Conservation (phyloP, 495 filamentous ascomycete genomes). For the Penicillium manginii region DNA sequence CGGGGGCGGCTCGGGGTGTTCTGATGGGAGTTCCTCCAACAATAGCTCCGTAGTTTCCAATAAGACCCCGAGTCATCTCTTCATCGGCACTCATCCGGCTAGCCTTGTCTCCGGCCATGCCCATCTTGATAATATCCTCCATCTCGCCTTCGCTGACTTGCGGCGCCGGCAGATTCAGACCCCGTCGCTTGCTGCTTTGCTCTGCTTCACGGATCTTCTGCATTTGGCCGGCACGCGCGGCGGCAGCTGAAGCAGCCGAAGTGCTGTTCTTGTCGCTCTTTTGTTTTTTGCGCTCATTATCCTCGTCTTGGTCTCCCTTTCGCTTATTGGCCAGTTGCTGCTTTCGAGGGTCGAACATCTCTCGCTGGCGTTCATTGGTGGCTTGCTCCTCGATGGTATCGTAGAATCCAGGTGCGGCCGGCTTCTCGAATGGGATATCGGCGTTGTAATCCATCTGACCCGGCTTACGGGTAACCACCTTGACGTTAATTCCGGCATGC, state of each 20-base stretch:
- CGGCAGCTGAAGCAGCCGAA: constrained; percentile 80
- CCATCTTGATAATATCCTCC: constrained; percentile 99
- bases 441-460: constrained; percentile 99
- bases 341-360: constrained; percentile 91
- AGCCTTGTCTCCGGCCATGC: constrained; percentile 90
- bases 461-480: constrained; percentile 87
- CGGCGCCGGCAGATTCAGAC: constrained; percentile 78
- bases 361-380: constrained; percentile 83
- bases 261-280: constrained; percentile 83
- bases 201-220: constrained; percentile 96
- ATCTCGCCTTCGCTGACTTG: constrained; percentile 92
- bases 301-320: constrained; percentile 86
- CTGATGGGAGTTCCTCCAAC: constrained; percentile 85
- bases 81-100: constrained; percentile 72
- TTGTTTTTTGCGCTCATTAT: constrained; percentile 77
- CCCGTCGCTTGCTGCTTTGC: constrained; percentile 87
- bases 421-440: constrained; percentile 96
- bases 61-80: constrained; percentile 83
- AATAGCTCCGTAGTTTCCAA: constrained; percentile 82
- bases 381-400: constrained; percentile 82
- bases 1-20: constrained; percentile 85
- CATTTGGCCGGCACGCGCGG: constrained; percentile 90
- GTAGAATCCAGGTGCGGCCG: constrained; percentile 86
- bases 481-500: constrained; percentile 97
- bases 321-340: constrained; percentile 95